Evolutionary conservation across 306 rosid genomes (phyloP).

Genomic region (Pyrus pyrifolia): DNA sequence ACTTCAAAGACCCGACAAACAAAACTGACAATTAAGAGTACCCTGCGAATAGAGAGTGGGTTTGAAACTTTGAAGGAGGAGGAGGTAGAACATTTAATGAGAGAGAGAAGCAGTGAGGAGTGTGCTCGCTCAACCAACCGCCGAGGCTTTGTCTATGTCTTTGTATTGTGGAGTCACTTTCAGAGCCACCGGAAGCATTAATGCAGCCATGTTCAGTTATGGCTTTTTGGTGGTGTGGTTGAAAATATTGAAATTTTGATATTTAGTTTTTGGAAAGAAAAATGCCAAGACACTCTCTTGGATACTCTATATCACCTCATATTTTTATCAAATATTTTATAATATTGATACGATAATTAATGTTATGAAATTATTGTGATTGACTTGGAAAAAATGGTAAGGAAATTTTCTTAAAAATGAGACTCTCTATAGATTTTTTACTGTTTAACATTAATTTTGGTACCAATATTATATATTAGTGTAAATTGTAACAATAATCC

Average conservation of each 20-base stretch:
- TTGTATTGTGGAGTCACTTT: constrained; percentile 9
- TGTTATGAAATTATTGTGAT: too few relatives aligned
- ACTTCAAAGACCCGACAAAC: neutral
- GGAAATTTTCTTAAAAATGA: too few relatives aligned
- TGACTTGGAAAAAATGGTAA: too few relatives aligned
- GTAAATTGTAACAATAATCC: too few relatives aligned
- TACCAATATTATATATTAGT: too few relatives aligned
- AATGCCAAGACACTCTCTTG: too few relatives aligned
- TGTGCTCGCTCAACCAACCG: constrained; percentile 16
- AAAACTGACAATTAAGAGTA: neutral
- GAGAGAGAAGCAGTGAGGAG: neutral
- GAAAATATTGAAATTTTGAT: neutral
- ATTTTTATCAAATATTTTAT: too few relatives aligned
- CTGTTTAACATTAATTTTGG: too few relatives aligned
- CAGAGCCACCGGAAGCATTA: constrained; percentile 43
- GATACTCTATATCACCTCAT: too few relatives aligned
- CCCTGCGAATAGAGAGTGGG: neutral
- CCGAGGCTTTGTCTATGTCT: neutral
- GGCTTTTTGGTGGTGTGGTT: neutral
- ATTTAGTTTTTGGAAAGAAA: neutral
- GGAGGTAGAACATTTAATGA: constrained; percentile 14
- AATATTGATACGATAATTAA: too few relatives aligned
- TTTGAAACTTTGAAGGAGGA: neutral
- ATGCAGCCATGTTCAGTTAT: constrained; percentile 4
- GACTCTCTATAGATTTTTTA: fast-evolving